phyloP scores from a whole-genome alignment of 257 asterid species.

The Nicotiana paniculata region DNA sequence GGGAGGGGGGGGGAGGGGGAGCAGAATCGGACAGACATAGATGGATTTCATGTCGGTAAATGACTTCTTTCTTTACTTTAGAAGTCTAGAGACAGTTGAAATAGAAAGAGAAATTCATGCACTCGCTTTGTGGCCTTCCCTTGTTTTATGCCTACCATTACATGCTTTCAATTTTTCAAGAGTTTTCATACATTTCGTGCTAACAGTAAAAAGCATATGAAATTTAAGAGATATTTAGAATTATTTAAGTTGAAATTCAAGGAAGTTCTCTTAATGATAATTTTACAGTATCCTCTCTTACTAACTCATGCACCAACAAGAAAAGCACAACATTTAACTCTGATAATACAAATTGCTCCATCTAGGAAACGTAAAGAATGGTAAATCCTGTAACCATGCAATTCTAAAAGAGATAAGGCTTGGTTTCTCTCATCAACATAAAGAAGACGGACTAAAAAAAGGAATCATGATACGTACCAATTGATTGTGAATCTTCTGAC shows the following conservation, averaged over 20 bases:
- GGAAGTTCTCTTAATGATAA: not conserved
- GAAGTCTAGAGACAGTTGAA: not conserved
- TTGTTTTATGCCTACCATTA: not conserved
- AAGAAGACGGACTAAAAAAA: not conserved
- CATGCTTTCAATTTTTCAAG: not conserved
- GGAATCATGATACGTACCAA: slow-evolving; percentile 42
- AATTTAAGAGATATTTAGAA: not conserved
- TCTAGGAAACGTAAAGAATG: not conserved
- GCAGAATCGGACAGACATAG: not conserved
- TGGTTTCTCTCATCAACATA: not conserved
- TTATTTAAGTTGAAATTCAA: not conserved
- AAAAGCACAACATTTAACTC: not conserved
- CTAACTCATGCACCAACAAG: not conserved
- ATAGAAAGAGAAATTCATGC: not conserved
- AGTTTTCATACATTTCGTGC: not conserved
- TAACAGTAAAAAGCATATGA: not conserved
- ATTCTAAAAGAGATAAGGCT: not conserved
- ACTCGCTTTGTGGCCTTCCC: not conserved
- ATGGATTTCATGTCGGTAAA: not conserved
- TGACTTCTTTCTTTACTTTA: slow-evolving; percentile 7
- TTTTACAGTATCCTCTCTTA: not conserved
- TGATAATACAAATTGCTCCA: not conserved
- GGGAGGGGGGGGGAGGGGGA: too few species aligned
- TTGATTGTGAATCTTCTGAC: slow-evolving; percentile 99
- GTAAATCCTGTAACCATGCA: not conserved